Evolutionary conservation across 2,329 filamentous ascomycete species (phyloP).

Genomic region (Zalaria sp.): DNA sequence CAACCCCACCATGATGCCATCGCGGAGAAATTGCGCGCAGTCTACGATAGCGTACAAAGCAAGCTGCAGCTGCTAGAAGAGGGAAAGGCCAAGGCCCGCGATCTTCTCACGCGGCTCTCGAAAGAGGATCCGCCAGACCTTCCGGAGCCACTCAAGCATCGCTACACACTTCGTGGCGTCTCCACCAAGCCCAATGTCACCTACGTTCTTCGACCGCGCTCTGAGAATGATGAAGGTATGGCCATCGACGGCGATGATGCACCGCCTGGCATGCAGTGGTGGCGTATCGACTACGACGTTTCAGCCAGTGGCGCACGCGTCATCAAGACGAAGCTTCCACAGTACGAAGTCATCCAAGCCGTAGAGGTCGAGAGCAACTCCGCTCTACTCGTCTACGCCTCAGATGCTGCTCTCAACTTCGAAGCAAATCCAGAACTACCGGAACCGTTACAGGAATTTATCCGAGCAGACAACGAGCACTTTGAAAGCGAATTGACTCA

Average conservation of each 20-base stretch:
- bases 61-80: conserved; percentile 14
- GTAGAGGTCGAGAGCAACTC: conserved; percentile 37
- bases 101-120: conserved; percentile 14
- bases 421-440: conserved; percentile 2
- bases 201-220: conserved; percentile 35
- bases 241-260: conserved; percentile 19
- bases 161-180: conserved; percentile 44
- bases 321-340: conserved; percentile 17
- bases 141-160: conserved; percentile 23
- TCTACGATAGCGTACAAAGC: conserved; percentile 15
- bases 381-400: conserved; percentile 46
- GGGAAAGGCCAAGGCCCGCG: conserved; percentile 17
- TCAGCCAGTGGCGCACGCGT: conserved; percentile 25
- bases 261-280: conserved; percentile 35
- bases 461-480: conserved; percentile 12
- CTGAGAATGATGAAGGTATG: conserved; percentile 8
- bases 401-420: conserved; percentile 21
- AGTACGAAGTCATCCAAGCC: conserved; percentile 37
- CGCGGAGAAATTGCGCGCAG: conserved; percentile 19
- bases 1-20: conserved; percentile 12
- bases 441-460: conserved; percentile 9
- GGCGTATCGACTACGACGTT: conserved; percentile 38
- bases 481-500: conserved; percentile 10
- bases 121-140: conserved; percentile 10
- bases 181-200: conserved; percentile 43